These are phyloP conservation scores for Rhizopogon rudus DNA, from an alignment of 768 basidiomycete species.

Conservation along the genomic window DNA sequence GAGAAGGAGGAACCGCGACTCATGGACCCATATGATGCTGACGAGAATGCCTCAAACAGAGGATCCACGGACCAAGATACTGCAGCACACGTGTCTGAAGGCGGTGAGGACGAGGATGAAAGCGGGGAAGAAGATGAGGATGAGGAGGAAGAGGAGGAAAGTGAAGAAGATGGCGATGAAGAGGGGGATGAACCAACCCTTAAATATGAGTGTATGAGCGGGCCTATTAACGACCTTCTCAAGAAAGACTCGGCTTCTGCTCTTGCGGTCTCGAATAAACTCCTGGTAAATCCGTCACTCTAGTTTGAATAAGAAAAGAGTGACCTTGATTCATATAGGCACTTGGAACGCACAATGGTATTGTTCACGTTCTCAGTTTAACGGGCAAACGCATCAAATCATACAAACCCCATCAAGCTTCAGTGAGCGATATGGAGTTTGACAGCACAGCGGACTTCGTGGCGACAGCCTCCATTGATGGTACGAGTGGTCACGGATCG, in stretches of 20 bases:
- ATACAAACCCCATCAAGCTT: conserved; percentile 86
- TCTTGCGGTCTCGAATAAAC: conserved; percentile 66
- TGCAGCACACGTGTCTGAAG: background rate
- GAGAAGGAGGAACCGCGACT: background rate
- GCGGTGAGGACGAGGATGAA: conserved; percentile 3
- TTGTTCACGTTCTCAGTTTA: conserved; percentile 80
- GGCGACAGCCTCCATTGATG: conserved; percentile 90
- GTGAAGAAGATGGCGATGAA: conserved; percentile 55
- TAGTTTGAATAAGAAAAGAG: background rate
- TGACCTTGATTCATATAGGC: conserved; percentile 43
- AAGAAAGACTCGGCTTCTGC: conserved; percentile 89
- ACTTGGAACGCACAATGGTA: conserved; percentile 90
- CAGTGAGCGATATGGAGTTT: conserved; percentile 79
- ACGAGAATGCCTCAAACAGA: conserved; percentile 4
- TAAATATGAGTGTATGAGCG: conserved; percentile 83
- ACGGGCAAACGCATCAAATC: conserved; percentile 81
- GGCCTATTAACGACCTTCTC: conserved; percentile 68
- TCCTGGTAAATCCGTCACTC: conserved; percentile 44
- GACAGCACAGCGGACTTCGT: conserved; percentile 86
- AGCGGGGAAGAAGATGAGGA: conserved; percentile 18
- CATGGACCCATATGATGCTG: background rate
- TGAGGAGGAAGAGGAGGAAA: conserved; percentile 33
- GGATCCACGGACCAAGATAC: conserved; percentile 6
- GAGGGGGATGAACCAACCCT: conserved; percentile 90
- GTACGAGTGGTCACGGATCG: conserved; percentile 39